Evolutionary conservation across 768 basidiomycete genomes (phyloP).

Genomic region (Phlegmacium glaucopus): DNA sequence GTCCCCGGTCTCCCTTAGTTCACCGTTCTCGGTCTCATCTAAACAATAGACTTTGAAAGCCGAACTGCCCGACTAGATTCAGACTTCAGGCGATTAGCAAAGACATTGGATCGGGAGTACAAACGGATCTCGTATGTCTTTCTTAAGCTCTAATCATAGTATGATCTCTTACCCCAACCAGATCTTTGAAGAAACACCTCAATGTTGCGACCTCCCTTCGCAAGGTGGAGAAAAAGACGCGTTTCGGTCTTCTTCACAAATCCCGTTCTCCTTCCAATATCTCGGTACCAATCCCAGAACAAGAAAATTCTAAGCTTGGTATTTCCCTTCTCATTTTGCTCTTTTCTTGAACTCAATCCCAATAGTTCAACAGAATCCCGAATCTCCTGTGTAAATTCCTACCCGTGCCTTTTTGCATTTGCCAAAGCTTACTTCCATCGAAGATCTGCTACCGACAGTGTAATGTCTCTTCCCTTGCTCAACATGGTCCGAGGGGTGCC

Average conservation of each 20-base stretch:
- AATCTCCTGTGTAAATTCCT: slow-evolving; percentile 23
- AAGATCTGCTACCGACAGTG: slow-evolving; percentile 43
- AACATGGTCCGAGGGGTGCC: slow-evolving; percentile 46
- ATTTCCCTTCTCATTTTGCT: slow-evolving; percentile 1
- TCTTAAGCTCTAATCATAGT: not conserved
- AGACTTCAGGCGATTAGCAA: slow-evolving; percentile 39
- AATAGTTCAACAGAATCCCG: slow-evolving; percentile 15
- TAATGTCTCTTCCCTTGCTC: slow-evolving; percentile 47
- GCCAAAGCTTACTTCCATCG: slow-evolving; percentile 6
- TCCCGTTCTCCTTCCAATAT: slow-evolving; percentile 14
- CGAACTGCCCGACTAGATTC: slow-evolving; percentile 33
- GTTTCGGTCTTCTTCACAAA: slow-evolving; percentile 4
- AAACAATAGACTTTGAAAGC: slow-evolving; percentile 23
- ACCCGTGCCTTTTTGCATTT: slow-evolving; percentile 3
- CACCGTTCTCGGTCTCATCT: not conserved
- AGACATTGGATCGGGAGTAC: slow-evolving; percentile 40
- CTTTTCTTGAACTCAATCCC: slow-evolving; percentile 1
- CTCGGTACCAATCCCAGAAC: slow-evolving; percentile 14
- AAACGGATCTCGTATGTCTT: slow-evolving; percentile 33
- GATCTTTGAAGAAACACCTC: not conserved
- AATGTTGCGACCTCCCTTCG: slow-evolving; percentile 5
- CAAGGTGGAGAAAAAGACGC: slow-evolving; percentile 12
- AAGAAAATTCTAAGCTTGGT: slow-evolving; percentile 11
- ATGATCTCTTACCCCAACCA: not conserved
- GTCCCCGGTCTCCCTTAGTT: not conserved